Evolutionary conservation across 805 yeast genomes (phyloP).

Genomic region (Sungouiella blattae): DNA sequence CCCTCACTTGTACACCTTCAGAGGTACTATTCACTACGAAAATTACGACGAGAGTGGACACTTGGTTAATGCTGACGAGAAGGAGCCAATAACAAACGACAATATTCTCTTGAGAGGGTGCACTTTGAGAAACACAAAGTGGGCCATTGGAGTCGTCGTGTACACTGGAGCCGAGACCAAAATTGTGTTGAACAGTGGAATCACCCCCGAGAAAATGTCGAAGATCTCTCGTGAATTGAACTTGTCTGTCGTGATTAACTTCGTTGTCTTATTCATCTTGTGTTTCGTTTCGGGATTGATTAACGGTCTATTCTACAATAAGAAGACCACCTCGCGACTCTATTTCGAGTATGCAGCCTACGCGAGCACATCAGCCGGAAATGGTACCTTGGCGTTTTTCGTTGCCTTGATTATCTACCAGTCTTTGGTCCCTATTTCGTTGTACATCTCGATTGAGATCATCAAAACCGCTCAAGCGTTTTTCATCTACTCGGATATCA

Average conservation of each 20-base stretch:
- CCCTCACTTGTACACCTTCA: constrained; percentile 58
- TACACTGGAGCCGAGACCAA: constrained; percentile 76
- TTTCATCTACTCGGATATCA: constrained; percentile 72
- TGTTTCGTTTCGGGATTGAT: constrained; percentile 69
- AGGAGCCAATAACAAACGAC: constrained; percentile 59
- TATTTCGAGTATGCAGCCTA: constrained; percentile 62
- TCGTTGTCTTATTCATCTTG: constrained; percentile 54
- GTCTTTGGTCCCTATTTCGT: constrained; percentile 77
- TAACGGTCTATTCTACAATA: constrained; percentile 61
- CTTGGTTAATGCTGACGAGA: constrained; percentile 32
- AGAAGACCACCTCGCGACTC: constrained; percentile 40
- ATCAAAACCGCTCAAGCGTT: constrained; percentile 80
- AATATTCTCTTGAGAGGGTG: constrained; percentile 71
- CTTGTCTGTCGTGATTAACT: constrained; percentile 61
- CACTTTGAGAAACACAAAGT: constrained; percentile 67
- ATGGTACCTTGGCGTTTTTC: constrained; percentile 69
- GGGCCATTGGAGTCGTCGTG: constrained; percentile 72
- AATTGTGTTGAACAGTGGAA: constrained; percentile 74
- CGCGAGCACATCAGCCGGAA: constrained; percentile 56
- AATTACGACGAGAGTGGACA: constrained; percentile 29
- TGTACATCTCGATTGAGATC: constrained; percentile 78
- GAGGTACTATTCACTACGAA: constrained; percentile 60
- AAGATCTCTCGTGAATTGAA: constrained; percentile 65
- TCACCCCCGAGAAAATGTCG: constrained; percentile 71
- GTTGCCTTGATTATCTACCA: constrained; percentile 75